phyloP scores from a whole-genome alignment of 2,329 filamentous ascomycete genomes.

The Harringtonia lauricola region DNA sequence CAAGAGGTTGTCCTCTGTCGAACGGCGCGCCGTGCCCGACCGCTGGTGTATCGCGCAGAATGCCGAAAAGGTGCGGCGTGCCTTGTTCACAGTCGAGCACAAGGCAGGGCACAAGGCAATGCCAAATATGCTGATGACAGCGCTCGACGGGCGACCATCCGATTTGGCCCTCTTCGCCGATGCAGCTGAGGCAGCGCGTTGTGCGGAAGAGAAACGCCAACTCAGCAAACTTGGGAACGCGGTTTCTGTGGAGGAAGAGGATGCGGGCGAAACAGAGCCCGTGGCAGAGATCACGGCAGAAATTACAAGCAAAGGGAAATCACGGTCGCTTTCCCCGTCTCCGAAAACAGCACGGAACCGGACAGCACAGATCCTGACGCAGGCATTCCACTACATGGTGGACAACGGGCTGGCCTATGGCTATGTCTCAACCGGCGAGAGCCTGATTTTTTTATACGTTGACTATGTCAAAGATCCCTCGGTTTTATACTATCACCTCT shows the following conservation, averaged over 20 bases:
- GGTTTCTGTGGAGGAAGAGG: not conserved
- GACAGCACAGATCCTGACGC: not conserved
- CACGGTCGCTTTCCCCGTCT: not conserved
- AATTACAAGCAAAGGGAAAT: not conserved
- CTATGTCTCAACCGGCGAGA: not conserved
- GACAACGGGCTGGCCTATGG: not conserved
- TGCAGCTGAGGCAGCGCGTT: not conserved
- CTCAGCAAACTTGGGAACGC: not conserved
- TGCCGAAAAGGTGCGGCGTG: not conserved
- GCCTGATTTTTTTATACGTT: not conserved
- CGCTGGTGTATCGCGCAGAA: slow-evolving; percentile 1
- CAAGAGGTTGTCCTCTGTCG: not conserved
- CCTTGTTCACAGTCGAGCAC: slow-evolving; percentile 1
- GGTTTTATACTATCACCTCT: not conserved
- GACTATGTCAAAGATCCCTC: not conserved
- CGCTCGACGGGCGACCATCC: not conserved
- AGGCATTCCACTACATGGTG: not conserved
- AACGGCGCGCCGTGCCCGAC: slow-evolving; percentile 1
- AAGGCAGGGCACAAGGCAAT: slow-evolving; percentile 1
- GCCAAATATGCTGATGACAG: not conserved
- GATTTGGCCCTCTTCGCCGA: not conserved
- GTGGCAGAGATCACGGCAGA: not conserved
- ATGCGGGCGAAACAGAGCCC: not conserved
- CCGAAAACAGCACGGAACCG: not conserved
- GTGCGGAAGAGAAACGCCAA: not conserved